A percentile compares a stretch with the other conserved stretches of the same genome.
phyloP scores from a whole-genome alignment of 345 rosid species.

The Brassica nigra region DNA sequence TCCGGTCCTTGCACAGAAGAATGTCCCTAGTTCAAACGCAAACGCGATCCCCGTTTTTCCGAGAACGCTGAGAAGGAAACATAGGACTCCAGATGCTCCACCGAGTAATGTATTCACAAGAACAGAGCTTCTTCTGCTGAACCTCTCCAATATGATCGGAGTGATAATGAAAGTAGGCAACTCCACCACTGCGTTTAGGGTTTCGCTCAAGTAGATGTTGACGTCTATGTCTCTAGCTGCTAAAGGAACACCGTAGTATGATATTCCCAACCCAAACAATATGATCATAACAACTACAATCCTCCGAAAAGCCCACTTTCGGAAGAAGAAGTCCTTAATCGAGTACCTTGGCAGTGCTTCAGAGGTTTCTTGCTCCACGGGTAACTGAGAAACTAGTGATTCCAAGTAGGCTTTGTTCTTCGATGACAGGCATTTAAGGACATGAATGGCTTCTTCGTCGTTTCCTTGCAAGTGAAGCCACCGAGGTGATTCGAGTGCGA shows the following conservation, averaged over 20 bases:
- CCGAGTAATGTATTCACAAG: constrained; percentile 38
- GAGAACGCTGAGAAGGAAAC: constrained; percentile 26
- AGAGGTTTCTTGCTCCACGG: neutral
- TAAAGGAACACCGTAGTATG: constrained; percentile 50
- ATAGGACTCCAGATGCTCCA: constrained; percentile 43
- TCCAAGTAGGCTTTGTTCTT: constrained; percentile 23
- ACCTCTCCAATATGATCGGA: constrained; percentile 37
- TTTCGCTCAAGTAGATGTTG: constrained; percentile 45
- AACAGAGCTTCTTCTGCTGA: constrained; percentile 45
- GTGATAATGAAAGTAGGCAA: constrained; percentile 45
- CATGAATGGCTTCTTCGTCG: constrained; percentile 40
- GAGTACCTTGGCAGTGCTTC: constrained; percentile 19
- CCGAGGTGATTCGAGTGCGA: constrained; percentile 53
- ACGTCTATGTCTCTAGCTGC: constrained; percentile 49
- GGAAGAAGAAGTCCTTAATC: constrained; percentile 21
- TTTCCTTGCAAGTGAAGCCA: constrained; percentile 57
- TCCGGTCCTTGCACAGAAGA: constrained; percentile 49
- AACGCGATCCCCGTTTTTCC: constrained; percentile 19
- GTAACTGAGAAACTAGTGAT: constrained; percentile 19
- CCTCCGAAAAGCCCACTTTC: constrained; percentile 32
- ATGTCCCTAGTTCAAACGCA: constrained; percentile 53
- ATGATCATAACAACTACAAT: constrained; percentile 37
- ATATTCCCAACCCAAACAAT: constrained; percentile 50
- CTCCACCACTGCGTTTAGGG: constrained; percentile 49
- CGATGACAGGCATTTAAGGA: constrained; percentile 28